These are phyloP conservation scores for Erodium texanum DNA, from an alignment of 441 rosid species.

Conservation along the genomic window DNA sequence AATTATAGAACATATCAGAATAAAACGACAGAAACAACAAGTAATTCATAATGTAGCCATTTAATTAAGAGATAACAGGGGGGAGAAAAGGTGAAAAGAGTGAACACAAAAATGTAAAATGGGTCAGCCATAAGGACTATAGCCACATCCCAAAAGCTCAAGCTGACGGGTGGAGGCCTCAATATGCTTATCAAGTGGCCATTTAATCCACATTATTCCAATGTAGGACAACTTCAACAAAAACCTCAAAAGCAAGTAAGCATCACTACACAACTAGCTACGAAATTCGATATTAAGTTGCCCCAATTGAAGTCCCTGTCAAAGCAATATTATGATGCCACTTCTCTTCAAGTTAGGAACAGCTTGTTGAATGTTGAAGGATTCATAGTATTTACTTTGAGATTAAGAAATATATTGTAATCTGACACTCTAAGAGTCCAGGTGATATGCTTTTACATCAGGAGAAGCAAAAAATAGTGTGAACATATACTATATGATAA, in stretches of 20 bases:
- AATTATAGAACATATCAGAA: slow-evolving; percentile 17
- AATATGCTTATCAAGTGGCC: too few relatives aligned
- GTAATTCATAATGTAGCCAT: background rate
- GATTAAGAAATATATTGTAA: too few relatives aligned
- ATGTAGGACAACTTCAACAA: too few relatives aligned
- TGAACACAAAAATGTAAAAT: background rate
- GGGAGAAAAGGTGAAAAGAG: background rate
- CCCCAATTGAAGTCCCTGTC: background rate
- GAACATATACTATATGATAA: too few relatives aligned
- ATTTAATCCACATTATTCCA: too few relatives aligned
- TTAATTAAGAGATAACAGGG: background rate
- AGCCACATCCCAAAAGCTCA: background rate
- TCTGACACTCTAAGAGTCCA: too few relatives aligned
- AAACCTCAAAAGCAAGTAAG: background rate
- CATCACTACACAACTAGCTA: background rate
- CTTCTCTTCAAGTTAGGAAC: too few relatives aligned
- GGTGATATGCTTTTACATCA: too few relatives aligned
- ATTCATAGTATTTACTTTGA: too few relatives aligned
- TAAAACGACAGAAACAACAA: background rate
- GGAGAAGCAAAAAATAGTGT: too few relatives aligned
- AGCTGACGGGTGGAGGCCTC: background rate
- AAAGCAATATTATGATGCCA: too few relatives aligned
- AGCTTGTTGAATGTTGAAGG: too few relatives aligned
- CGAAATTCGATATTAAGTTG: background rate
- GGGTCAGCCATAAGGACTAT: background rate